Evolutionary conservation across 1,139 yeast genomes (phyloP).

Genomic region (Pichia sp.): DNA sequence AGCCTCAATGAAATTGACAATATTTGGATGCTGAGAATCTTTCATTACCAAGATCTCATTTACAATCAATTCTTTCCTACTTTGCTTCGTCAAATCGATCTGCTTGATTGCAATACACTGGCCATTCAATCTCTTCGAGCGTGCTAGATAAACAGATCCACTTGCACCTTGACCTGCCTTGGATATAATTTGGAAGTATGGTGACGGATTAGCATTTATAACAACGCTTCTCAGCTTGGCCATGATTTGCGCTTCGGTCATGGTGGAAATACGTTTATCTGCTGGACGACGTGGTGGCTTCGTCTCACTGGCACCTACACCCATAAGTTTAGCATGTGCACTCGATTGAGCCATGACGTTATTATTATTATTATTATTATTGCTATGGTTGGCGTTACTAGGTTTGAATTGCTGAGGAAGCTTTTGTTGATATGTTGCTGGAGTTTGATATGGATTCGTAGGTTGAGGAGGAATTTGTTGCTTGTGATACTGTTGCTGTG

Average conservation of each 20-base stretch:
- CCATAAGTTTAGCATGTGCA: conserved; percentile 17
- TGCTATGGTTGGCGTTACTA: background rate
- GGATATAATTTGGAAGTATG: conserved; percentile 79
- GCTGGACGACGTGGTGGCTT: conserved; percentile 14
- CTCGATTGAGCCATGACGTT: conserved; percentile 11
- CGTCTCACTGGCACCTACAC: background rate
- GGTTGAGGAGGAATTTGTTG: background rate
- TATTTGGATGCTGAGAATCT: conserved; percentile 85
- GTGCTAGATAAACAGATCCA: conserved; percentile 91
- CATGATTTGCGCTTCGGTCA: conserved; percentile 84
- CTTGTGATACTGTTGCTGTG: conserved; percentile 28
- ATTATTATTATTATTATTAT: background rate
- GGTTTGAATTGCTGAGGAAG: conserved; percentile 4
- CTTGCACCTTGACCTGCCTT: conserved; percentile 99
- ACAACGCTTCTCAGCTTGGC: conserved; percentile 82
- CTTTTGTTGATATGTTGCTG: conserved; percentile 2
- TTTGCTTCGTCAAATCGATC: conserved; percentile 90
- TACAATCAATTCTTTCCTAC: conserved; percentile 88
- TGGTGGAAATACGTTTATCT: conserved; percentile 61
- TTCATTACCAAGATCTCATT: conserved; percentile 96
- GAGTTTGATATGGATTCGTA: background rate
- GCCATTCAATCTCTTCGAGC: conserved; percentile 50
- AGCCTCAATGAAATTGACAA: conserved; percentile 89
- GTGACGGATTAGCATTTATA: conserved; percentile 78
- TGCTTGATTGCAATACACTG: conserved; percentile 83